Percentiles rank a stretch among this genome's conserved stretches.
Conservation (phyloP, 2,329 filamentous ascomycete species). For the Colletotrichum graminicola region DNA sequence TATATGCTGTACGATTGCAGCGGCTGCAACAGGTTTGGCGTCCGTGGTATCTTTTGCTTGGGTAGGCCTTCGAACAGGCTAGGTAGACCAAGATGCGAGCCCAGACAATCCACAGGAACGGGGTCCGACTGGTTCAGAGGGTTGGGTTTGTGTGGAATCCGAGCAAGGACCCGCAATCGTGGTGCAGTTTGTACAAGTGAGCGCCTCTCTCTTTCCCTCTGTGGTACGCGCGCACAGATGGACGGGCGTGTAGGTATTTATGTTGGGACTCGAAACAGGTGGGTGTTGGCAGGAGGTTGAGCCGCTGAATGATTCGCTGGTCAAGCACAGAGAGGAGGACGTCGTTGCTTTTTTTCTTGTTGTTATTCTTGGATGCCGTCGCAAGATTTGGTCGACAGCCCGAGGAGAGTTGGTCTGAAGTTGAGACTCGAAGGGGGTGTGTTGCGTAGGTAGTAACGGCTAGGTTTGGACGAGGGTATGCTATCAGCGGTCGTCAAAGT, state of each 20-base stretch:
- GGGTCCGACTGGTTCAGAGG: conserved; percentile 31
- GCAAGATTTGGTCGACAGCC: not conserved
- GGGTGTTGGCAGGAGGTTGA: conserved; percentile 34
- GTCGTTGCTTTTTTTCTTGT: conserved; percentile 19
- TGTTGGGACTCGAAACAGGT: conserved; percentile 27
- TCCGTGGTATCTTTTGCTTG: conserved; percentile 1
- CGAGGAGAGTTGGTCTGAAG: not conserved
- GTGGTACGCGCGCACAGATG: not conserved
- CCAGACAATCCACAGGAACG: conserved; percentile 39
- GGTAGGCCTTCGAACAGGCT: not conserved
- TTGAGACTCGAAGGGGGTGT: not conserved
- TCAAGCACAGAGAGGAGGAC: not conserved
- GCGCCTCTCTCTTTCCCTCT: not conserved
- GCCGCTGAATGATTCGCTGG: conserved; percentile 23
- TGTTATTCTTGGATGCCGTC: conserved; percentile 4
- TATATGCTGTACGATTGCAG: not conserved
- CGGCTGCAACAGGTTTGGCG: conserved; percentile 21
- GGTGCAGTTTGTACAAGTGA: conserved; percentile 18
- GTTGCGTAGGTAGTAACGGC: not conserved
- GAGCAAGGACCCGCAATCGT: conserved; percentile 26
- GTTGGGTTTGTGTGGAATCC: conserved; percentile 22
- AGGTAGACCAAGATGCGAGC: conserved; percentile 20
- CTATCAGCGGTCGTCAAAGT: not conserved
- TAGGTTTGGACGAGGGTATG: conserved; percentile 17
- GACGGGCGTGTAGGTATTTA: conserved; percentile 19